A percentile compares a stretch with the other conserved stretches of the same genome.
Conservation (phyloP, 2,329 filamentous ascomycete genomes). For the Aspergillus sp. region DNA sequence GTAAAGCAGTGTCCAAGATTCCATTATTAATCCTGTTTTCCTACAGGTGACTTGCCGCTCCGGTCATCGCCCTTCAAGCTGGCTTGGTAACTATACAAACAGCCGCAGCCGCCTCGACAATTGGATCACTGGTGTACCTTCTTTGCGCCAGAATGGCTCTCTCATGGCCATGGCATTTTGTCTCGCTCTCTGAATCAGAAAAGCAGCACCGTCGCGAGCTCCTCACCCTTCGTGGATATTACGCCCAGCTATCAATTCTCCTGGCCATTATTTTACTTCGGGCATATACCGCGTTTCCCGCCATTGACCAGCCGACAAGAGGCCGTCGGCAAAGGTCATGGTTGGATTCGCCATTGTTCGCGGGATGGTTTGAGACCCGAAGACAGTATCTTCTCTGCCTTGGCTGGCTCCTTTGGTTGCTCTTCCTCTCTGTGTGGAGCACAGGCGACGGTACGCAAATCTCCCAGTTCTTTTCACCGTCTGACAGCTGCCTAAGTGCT, state of each 20-base stretch:
- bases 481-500: neutral
- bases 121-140: neutral
- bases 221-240: slow-evolving; percentile 60
- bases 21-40: slow-evolving; percentile 11
- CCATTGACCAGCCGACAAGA: slow-evolving; percentile 1
- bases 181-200: slow-evolving; percentile 55
- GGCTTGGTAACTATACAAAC: neutral
- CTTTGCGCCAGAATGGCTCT: slow-evolving; percentile 24
- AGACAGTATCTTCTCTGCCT: slow-evolving; percentile 55
- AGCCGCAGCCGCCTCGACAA: neutral
- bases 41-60: neutral
- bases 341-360: slow-evolving; percentile 50
- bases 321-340: slow-evolving; percentile 38
- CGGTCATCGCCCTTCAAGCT: neutral
- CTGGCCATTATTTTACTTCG: slow-evolving; percentile 48
- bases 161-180: slow-evolving; percentile 57
- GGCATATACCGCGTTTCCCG: slow-evolving; percentile 30
- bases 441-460: slow-evolving; percentile 58
- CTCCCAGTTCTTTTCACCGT: neutral
- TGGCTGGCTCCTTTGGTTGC: slow-evolving; percentile 58
- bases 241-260: slow-evolving; percentile 60
- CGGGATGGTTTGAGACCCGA: slow-evolving; percentile 53
- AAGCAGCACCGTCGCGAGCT: slow-evolving; percentile 55
- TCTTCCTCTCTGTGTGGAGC: slow-evolving; percentile 54
- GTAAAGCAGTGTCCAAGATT: neutral